These are phyloP conservation scores for Aphanoascus verrucosus DNA, from an alignment of 2,329 filamentous ascomycete genomes.

Conservation along the genomic window DNA sequence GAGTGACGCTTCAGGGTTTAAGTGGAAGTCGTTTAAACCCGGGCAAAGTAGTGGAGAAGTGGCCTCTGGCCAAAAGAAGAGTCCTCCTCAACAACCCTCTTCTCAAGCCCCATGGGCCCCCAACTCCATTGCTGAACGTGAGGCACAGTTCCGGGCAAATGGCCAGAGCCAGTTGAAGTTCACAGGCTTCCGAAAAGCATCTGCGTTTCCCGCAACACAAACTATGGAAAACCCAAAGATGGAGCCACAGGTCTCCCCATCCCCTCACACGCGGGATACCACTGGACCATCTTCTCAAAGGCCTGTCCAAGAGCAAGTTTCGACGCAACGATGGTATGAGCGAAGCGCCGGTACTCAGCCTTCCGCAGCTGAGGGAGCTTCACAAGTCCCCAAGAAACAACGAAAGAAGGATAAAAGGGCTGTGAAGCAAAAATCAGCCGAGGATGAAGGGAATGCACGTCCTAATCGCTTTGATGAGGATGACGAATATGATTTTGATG, in stretches of 20 bases:
- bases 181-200: not conserved
- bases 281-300: not conserved
- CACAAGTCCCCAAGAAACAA: not conserved
- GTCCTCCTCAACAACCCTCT: not conserved
- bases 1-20: no score
- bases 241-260: not conserved
- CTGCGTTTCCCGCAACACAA: not conserved
- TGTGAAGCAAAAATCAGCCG: not conserved
- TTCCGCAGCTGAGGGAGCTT: not conserved
- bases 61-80: not conserved
- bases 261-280: not conserved
- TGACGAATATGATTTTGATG: conserved; percentile 22
- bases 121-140: conserved; percentile 2
- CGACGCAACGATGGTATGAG: not conserved
- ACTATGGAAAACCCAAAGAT: not conserved
- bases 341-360: not conserved
- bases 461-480: conserved; percentile 19
- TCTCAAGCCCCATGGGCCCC: not conserved
- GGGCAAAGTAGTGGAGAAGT: not conserved
- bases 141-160: not conserved
- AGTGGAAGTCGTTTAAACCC: not conserved
- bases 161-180: not conserved
- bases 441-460: not conserved
- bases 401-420: not conserved
- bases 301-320: not conserved